A percentile compares a stretch with the other conserved stretches of the same genome.
Evolutionary conservation across 306 rosid species (phyloP).

Genomic region (Cucurbita argyrosperma): DNA sequence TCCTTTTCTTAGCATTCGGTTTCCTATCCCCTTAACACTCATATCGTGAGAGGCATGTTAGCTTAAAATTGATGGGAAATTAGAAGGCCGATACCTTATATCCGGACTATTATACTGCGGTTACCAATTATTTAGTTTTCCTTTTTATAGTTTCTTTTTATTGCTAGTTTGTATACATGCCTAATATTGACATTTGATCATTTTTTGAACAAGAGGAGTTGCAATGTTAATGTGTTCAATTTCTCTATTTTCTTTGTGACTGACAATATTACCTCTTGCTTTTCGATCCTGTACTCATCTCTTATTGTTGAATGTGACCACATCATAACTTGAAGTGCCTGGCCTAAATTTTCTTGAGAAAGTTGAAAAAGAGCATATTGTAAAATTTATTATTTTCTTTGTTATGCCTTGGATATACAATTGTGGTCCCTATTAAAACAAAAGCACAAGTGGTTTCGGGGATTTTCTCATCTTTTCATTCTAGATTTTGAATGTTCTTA

Average conservation of each 20-base stretch:
- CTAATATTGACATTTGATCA: not conserved
- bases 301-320: not conserved
- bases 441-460: not conserved
- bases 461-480: not conserved
- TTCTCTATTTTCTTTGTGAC: not conserved
- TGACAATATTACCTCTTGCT: not conserved
- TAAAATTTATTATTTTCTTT: too few species aligned
- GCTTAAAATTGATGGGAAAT: not conserved
- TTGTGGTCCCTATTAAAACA: not conserved
- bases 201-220: not conserved
- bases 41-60: not conserved
- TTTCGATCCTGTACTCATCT: not conserved
- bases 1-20: slow-evolving; percentile 10
- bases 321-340: not conserved
- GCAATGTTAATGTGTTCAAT: not conserved
- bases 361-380: not conserved
- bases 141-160: not conserved
- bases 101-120: not conserved
- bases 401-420: not conserved
- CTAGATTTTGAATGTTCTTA: not conserved
- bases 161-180: not conserved
- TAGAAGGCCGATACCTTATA: not conserved
- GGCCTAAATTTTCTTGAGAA: not conserved
- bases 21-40: not conserved
- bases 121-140: not conserved